phyloP scores from a whole-genome alignment of 805 yeast species.

The Wickerhamomyces queroliae region DNA sequence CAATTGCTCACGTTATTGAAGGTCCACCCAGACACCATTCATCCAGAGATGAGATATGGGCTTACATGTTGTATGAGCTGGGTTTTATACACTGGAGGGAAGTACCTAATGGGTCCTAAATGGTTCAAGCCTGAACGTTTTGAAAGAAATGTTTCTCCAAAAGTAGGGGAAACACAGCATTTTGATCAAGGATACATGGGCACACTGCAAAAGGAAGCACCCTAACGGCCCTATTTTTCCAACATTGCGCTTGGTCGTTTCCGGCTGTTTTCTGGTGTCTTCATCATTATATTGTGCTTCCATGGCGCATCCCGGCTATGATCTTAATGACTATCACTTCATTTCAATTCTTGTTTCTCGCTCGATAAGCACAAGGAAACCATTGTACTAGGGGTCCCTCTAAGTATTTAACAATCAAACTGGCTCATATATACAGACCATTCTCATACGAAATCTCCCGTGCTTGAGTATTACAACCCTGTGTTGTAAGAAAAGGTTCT shows the following conservation, averaged over 20 bases:
- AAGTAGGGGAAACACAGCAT: not conserved
- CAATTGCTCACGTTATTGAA: not conserved
- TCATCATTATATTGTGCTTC: not conserved
- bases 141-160: not conserved
- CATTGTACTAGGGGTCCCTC: not conserved
- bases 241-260: too few species aligned
- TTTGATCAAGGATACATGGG: not conserved
- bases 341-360: not conserved
- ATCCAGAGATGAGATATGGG: not conserved
- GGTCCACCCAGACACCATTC: not conserved
- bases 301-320: not conserved
- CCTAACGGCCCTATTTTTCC: not conserved
- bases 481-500: conserved; percentile 4
- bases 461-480: not conserved
- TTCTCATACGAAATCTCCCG: not conserved
- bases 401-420: not conserved
- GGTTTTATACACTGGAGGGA: not conserved
- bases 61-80: not conserved
- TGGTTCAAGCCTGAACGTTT: not conserved
- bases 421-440: not conserved
- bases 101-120: too few species aligned
- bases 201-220: not conserved
- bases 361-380: not conserved
- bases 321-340: not conserved
- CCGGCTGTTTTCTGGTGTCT: not conserved